A percentile compares a stretch with the other conserved stretches of the same genome.
These are phyloP conservation scores for Fusarium vanettenii DNA, from an alignment of 2,329 filamentous ascomycete genomes.

Conservation along the genomic window DNA sequence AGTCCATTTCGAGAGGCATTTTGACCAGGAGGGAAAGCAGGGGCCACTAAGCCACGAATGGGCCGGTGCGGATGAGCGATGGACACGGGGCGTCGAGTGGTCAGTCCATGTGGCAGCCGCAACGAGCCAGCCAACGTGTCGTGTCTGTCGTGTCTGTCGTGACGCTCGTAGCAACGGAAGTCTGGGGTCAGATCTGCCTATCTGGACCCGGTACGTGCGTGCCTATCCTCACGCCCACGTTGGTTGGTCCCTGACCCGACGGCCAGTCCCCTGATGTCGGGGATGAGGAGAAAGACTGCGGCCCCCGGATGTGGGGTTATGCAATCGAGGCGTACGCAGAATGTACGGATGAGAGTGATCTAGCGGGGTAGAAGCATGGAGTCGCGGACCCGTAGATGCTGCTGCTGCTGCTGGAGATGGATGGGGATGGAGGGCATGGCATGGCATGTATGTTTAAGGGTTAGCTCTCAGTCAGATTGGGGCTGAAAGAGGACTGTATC, in stretches of 20 bases:
- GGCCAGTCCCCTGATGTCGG: slow-evolving; percentile 25
- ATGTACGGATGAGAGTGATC: slow-evolving; percentile 22
- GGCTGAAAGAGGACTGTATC: not conserved
- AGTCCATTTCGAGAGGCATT: slow-evolving; percentile 4
- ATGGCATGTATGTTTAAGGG: slow-evolving; percentile 5
- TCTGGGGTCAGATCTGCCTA: slow-evolving; percentile 36
- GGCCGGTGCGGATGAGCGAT: slow-evolving; percentile 1
- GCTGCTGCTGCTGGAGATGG: not conserved
- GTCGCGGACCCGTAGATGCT: slow-evolving; percentile 32
- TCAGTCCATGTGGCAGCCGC: slow-evolving; percentile 8
- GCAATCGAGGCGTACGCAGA: slow-evolving; percentile 3
- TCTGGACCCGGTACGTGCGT: slow-evolving; percentile 1
- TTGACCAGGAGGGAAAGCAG: not conserved
- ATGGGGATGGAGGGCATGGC: not conserved
- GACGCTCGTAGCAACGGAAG: slow-evolving; percentile 12
- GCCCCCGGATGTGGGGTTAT: slow-evolving; percentile 38
- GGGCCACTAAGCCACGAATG: not conserved
- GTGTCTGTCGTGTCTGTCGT: not conserved
- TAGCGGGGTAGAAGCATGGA: slow-evolving; percentile 35
- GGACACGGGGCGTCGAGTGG: slow-evolving; percentile 5
- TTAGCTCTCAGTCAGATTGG: slow-evolving; percentile 5
- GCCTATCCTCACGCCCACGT: slow-evolving; percentile 25
- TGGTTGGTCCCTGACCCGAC: slow-evolving; percentile 19
- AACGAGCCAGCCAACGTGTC: slow-evolving; percentile 3
- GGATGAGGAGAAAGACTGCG: slow-evolving; percentile 34